Evolutionary conservation across 371 early-diverging fungal species (phyloP).

Genomic region (Dinochytrium kinnereticum): DNA sequence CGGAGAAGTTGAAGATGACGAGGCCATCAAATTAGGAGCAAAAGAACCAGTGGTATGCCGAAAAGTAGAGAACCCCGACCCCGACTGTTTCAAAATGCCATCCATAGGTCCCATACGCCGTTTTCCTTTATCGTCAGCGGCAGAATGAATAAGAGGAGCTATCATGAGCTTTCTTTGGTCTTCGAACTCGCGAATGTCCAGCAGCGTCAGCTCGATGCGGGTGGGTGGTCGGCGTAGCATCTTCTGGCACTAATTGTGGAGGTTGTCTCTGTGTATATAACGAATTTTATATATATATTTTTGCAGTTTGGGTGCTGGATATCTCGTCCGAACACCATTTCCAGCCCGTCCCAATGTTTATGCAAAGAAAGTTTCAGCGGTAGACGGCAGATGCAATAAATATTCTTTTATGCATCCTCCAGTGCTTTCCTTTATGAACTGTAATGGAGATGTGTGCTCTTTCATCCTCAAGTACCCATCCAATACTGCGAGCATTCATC

Average conservation of each 20-base stretch:
- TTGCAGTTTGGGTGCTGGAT: too few relatives aligned
- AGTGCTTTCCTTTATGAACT: too few relatives aligned
- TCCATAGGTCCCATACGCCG: neutral
- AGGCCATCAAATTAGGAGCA: neutral
- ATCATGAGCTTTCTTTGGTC: neutral
- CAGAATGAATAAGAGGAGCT: neutral
- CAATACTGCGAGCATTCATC: too few relatives aligned
- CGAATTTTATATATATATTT: too few relatives aligned
- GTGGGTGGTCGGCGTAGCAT: slow-evolving; percentile 10
- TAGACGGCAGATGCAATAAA: too few relatives aligned
- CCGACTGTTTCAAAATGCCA: neutral
- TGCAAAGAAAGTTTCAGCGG: too few relatives aligned
- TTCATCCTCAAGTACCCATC: too few relatives aligned
- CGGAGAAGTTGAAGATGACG: neutral
- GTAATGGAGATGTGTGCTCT: too few relatives aligned
- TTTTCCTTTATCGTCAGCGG: neutral
- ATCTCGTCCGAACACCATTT: neutral
- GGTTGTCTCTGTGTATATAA: too few relatives aligned
- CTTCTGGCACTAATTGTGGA: too few relatives aligned
- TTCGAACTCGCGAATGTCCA: slow-evolving; percentile 12
- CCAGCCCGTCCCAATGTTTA: too few relatives aligned
- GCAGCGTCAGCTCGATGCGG: neutral
- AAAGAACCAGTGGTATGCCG: neutral
- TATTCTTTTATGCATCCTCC: too few relatives aligned
- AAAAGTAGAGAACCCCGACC: neutral